Conservation (phyloP, 306 rosid species). For the Malus domestica region ASM211411v1 NC_041803.1:11701501-11702000, state of each 20-base stretch:
- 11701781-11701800: neutral
- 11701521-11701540: constrained; percentile 90
- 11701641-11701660: neutral
- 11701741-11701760: neutral
- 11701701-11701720: neutral
- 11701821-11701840: constrained; percentile 21
- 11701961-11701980: neutral
- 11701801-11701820: neutral
- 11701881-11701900: constrained; percentile 59
- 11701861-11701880: constrained; percentile 74
- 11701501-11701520: constrained; percentile 88
- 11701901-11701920: constrained; percentile 77
- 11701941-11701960: constrained; percentile 46
- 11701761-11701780: neutral
- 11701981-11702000: neutral
- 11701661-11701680: neutral
- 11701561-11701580: constrained; percentile 73
- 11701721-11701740: neutral
- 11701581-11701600: constrained; percentile 82
- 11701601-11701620: constrained; percentile 52
- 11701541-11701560: constrained; percentile 93
- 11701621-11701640: constrained; percentile 42
- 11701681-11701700: neutral
- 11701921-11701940: constrained; percentile 51
- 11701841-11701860: constrained; percentile 59